Conservation (phyloP, 306 rosid species). For the Casuarina equisetifolia region DNA sequence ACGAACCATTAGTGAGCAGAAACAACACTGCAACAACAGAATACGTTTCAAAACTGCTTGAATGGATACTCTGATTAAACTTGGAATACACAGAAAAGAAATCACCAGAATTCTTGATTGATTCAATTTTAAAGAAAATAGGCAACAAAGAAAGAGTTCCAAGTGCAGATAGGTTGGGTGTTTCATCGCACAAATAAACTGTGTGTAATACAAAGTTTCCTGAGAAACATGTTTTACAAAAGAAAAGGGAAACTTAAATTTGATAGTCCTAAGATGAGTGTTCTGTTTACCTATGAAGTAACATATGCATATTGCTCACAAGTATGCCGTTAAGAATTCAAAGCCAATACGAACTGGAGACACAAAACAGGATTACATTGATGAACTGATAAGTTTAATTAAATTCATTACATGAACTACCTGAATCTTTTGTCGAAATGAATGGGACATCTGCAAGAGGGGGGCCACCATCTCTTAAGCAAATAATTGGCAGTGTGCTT, state of each 20-base stretch:
- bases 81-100: conserved; percentile 7
- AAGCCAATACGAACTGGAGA: not conserved
- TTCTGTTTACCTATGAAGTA: not conserved
- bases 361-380: conserved; percentile 14
- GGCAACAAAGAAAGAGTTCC: conserved; percentile 18
- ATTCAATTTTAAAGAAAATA: conserved; percentile 12
- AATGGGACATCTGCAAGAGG: conserved; percentile 78
- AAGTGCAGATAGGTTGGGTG: not conserved
- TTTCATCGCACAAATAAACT: conserved; percentile 19
- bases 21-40: conserved; percentile 26
- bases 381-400: conserved; percentile 16
- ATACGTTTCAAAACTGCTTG: conserved; percentile 7
- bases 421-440: conserved; percentile 54
- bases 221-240: not conserved
- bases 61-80: conserved; percentile 11
- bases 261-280: not conserved
- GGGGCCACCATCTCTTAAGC: conserved; percentile 90
- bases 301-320: not conserved
- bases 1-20: conserved; percentile 32
- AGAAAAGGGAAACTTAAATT: not conserved
- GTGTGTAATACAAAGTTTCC: not conserved
- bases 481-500: conserved; percentile 61
- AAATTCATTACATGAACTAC: conserved; percentile 39
- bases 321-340: not conserved
- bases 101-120: conserved; percentile 6